Percentiles rank a stretch among this genome's conserved stretches.
Conservation (phyloP, 768 basidiomycete species). For the Boletellus emodensis region DNA sequence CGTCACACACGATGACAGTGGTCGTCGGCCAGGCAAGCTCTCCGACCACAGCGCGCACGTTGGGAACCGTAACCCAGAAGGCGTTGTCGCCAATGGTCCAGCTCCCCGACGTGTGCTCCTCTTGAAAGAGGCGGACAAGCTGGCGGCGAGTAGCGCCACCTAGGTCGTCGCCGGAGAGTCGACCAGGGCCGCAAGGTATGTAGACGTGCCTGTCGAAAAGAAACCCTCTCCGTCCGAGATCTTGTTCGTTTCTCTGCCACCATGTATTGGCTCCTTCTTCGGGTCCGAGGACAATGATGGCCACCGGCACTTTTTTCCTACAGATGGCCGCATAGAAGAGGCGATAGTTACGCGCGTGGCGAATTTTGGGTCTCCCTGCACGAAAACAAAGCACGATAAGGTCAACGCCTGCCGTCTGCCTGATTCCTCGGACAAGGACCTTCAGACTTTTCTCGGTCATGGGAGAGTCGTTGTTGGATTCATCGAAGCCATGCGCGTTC, state of each 20-base stretch:
- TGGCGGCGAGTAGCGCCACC: not conserved
- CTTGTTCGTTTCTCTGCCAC: conserved; percentile 30
- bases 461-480: not conserved
- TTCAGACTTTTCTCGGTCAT: conserved; percentile 15
- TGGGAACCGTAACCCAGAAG: conserved; percentile 12
- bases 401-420: conserved; percentile 11
- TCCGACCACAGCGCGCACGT: conserved; percentile 15
- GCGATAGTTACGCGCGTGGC: conserved; percentile 23
- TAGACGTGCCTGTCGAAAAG: no score
- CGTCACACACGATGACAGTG: no score
- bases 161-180: not conserved
- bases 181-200: no score
- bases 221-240: not conserved
- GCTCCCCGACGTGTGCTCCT: not conserved
- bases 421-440: conserved; percentile 13
- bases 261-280: conserved; percentile 18
- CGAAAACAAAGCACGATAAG: conserved; percentile 30
- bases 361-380: conserved; percentile 17
- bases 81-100: conserved; percentile 10
- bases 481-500: conserved; percentile 12
- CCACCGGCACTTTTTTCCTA: conserved; percentile 21
- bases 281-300: conserved; percentile 30
- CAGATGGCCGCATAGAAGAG: no score
- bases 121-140: conserved; percentile 11
- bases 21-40: no score